Evolutionary conservation across 352 stramenopile genomes (phyloP), one percentile per base, ranked within the genome.

Genomic region (Pythium rishiriense): DNA sequence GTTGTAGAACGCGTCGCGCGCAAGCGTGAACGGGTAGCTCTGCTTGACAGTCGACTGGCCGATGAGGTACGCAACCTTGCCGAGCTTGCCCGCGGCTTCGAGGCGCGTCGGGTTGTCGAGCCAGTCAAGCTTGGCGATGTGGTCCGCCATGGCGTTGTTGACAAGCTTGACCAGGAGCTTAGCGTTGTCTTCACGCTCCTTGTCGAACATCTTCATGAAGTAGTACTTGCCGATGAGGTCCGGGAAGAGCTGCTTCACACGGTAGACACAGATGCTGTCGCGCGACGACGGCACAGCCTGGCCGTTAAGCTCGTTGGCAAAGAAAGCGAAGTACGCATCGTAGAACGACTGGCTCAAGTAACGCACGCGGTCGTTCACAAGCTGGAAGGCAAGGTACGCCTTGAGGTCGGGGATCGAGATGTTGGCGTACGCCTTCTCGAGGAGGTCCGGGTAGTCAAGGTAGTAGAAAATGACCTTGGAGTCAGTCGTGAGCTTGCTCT

Each of bases 41-140:
- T 67, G 66, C 69, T 85, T 84, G 64, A 73, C 70, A 70, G 56
- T 81, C 53, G 59, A 87, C 43, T 78, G 71, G 58, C 76, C 76
- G 12, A 76, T 81, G 61, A 73, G 61, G 62, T 66, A 77, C 5
- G 54, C 67, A 43, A 78, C 73, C 68, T 76, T 78, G 21, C 46
- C 59, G 41, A 98, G 91, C 73, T 98, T 98, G 46, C 82, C 78
- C 39, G 96, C 67, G 4, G 90, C 93, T 53, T 83, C 78, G 1
- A 69, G 55, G 53, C 90, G 83, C 2, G 94, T 98, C 26, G 58
- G 57, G 8, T 95, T 79, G 25, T 94, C 93, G 53, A 98, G 86
- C 93, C 94, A 98, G 12, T 91, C 74, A 4, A 98, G 81, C 70
- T 89, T 91, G 51, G 85, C 78, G 29, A 98, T 83, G 56, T 92